These are phyloP conservation scores for Sphaerulina populicola DNA, from an alignment of 2,329 filamentous ascomycete species.

Conservation along the genomic window DNA sequence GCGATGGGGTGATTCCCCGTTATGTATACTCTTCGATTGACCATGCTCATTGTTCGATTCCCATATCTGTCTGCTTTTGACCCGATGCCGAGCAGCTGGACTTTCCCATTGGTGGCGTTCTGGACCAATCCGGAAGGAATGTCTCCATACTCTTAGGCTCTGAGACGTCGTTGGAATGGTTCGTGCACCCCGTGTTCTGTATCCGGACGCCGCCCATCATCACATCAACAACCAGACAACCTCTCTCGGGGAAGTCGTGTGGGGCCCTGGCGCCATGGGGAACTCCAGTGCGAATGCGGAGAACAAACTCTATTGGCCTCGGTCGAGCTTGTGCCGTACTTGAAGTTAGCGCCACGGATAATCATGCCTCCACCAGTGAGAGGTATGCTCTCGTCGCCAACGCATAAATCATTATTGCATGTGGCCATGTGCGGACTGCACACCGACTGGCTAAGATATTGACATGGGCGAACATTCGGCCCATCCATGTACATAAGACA, in stretches of 20 bases:
- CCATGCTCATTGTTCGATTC: background rate
- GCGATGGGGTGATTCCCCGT: background rate
- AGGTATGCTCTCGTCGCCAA: background rate
- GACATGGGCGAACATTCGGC: too few relatives aligned
- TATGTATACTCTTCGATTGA: slow-evolving; percentile 2
- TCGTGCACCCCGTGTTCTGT: background rate
- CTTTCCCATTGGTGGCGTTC: slow-evolving; percentile 3
- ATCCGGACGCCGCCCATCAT: background rate
- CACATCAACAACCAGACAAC: background rate
- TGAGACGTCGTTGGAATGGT: background rate
- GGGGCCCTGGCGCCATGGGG: background rate
- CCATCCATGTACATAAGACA: too few relatives aligned
- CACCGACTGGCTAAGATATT: too few relatives aligned
- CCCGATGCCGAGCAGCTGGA: slow-evolving; percentile 1
- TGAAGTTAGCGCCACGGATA: slow-evolving; percentile 1
- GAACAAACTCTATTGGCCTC: slow-evolving; percentile 1
- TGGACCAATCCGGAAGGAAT: slow-evolving; percentile 8
- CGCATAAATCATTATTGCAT: too few relatives aligned
- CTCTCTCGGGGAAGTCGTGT: background rate
- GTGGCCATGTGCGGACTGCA: too few relatives aligned
- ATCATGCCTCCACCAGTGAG: slow-evolving; percentile 2
- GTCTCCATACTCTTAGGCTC: slow-evolving; percentile 3
- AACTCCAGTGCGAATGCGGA: slow-evolving; percentile 3
- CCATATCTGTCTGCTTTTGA: background rate
- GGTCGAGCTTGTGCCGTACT: background rate